Percentiles rank a stretch among this genome's conserved stretches.
These are phyloP conservation scores for Parascedosporium putredinis DNA, from an alignment of 2,329 filamentous ascomycete genomes.

Conservation along the genomic window DNA sequence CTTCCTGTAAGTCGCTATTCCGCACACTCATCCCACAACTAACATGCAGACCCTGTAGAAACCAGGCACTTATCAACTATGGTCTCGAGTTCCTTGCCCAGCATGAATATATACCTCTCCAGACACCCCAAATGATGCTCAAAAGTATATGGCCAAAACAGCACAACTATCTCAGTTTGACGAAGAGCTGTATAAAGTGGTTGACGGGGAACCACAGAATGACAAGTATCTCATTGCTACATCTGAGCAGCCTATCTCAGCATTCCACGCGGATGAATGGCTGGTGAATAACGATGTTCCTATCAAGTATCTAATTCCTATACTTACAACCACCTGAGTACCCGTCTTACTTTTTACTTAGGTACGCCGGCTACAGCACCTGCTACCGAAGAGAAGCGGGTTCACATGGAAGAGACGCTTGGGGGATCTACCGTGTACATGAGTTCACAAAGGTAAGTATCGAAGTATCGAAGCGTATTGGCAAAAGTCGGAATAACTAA, in stretches of 20 bases:
- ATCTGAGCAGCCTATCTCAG: constrained; percentile 89
- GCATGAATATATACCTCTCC: constrained; percentile 72
- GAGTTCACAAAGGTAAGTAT: constrained; percentile 78
- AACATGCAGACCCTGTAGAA: constrained; percentile 26
- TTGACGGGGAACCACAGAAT: constrained; percentile 72
- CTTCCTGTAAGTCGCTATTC: constrained; percentile 53
- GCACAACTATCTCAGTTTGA: constrained; percentile 96
- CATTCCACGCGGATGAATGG: constrained; percentile 91
- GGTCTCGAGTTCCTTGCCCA: constrained; percentile 78
- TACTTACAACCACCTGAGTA: not conserved
- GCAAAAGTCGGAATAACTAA: not conserved
- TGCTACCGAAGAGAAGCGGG: constrained; percentile 96
- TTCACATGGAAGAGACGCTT: constrained; percentile 75
- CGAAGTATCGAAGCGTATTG: not conserved
- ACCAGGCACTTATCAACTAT: constrained; percentile 91
- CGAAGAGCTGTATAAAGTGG: constrained; percentile 95
- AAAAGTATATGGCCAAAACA: constrained; percentile 96
- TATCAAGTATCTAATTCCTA: constrained; percentile 50
- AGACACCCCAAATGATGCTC: constrained; percentile 90
- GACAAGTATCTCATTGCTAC: constrained; percentile 77
- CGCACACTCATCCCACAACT: too few relatives aligned
- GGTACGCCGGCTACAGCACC: constrained; percentile 83
- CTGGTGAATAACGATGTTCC: constrained; percentile 74
- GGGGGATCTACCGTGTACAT: constrained; percentile 96
- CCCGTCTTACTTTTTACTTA: constrained; percentile 33